Percentiles rank a stretch among this genome's conserved stretches.
Evolutionary conservation across 306 rosid species (phyloP).

Genomic region (Medicago lupulina): DNA sequence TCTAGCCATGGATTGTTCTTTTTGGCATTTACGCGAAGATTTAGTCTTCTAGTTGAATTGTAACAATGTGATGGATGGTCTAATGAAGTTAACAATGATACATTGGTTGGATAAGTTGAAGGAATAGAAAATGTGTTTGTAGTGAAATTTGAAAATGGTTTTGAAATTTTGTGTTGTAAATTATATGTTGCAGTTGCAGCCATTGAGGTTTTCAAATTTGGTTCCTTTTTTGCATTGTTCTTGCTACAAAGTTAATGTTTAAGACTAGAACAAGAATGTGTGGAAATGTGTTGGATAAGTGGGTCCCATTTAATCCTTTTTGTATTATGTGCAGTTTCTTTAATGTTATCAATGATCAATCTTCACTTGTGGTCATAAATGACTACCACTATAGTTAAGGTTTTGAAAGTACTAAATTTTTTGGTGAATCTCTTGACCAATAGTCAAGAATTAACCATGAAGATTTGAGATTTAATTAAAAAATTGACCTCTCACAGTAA

Average conservation of each 20-base stretch:
- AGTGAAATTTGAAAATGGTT: conserved; percentile 63
- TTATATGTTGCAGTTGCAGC: conserved; percentile 62
- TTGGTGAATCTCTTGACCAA: background rate
- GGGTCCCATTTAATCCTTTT: conserved; percentile 43
- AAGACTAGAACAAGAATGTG: conserved; percentile 43
- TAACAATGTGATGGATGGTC: conserved; percentile 5
- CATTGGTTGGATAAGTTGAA: conserved; percentile 44
- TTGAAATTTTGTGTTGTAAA: conserved; percentile 59
- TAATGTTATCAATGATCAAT: background rate
- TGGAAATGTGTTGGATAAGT: conserved; percentile 88
- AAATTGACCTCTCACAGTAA: too few species aligned
- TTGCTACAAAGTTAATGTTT: conserved; percentile 2
- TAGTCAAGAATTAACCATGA: too few species aligned
- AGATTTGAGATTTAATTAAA: too few species aligned
- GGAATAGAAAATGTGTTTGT: conserved; percentile 61
- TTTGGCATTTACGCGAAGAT: conserved; percentile 46
- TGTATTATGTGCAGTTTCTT: background rate
- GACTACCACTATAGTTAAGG: conserved; percentile 12
- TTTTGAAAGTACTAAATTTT: conserved; percentile 12
- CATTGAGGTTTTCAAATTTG: conserved; percentile 50
- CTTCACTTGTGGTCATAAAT: background rate
- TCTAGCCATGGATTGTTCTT: conserved; percentile 86
- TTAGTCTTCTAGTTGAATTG: conserved; percentile 39
- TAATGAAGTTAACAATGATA: conserved; percentile 43
- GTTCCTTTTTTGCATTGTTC: background rate